phyloP scores from a whole-genome alignment of 208 protist species.

The Wallacemonas sp. region DNA sequence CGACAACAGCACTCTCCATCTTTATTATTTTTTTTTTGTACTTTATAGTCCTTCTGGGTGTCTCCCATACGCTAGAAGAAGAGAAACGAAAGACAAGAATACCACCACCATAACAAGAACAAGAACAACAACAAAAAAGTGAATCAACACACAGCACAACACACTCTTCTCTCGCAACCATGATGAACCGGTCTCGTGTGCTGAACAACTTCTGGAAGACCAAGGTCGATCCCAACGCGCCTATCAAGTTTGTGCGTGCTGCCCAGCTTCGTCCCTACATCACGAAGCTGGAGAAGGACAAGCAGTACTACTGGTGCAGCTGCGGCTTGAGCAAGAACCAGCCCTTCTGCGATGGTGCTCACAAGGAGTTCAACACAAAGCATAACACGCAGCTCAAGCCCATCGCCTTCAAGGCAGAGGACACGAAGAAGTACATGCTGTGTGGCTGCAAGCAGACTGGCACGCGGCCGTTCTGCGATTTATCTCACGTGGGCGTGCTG shows the following conservation, averaged over 20 bases:
- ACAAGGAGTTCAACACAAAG: constrained; percentile 66
- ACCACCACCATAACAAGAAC: no score
- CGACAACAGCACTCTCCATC: neutral
- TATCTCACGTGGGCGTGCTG: constrained; percentile 71
- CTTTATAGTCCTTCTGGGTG: no score
- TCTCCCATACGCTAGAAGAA: no score
- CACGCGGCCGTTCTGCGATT: constrained; percentile 66
- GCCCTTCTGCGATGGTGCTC: constrained; percentile 78
- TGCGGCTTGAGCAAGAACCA: constrained; percentile 80
- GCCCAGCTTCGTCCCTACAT: constrained; percentile 54
- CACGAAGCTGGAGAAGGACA: constrained; percentile 46
- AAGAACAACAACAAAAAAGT: constrained; percentile 18
- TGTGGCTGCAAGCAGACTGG: constrained; percentile 81
- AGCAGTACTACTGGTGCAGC: constrained; percentile 84
- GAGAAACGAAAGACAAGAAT: no score
- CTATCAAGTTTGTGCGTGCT: constrained; percentile 43
- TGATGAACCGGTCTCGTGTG: constrained; percentile 39
- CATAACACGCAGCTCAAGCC: constrained; percentile 67
- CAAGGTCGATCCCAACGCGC: constrained; percentile 64
- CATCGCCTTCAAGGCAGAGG: constrained; percentile 57
- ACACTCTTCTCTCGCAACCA: neutral
- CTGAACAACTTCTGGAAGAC: constrained; percentile 64
- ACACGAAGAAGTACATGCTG: constrained; percentile 50
- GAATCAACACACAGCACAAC: neutral
- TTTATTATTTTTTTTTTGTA: neutral